Conservation (phyloP, 176 grass and related monocot genomes). For the Cenchrus purpureus region DNA sequence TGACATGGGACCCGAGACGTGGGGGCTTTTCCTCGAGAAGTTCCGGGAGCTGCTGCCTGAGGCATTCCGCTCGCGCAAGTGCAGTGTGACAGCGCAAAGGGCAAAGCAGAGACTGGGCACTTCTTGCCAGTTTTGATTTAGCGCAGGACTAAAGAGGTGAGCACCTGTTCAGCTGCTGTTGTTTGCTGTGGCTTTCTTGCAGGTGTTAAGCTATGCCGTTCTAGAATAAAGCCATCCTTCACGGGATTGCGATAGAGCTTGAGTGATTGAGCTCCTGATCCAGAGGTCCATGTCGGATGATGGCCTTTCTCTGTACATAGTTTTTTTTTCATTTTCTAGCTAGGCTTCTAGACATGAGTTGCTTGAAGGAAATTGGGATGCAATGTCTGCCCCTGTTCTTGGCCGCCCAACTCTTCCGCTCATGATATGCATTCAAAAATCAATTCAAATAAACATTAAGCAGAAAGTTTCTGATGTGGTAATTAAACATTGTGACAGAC, state of each 20-base stretch:
- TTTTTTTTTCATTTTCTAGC: conserved; percentile 36
- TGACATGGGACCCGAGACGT: conserved; percentile 67
- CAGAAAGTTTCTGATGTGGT: conserved; percentile 33
- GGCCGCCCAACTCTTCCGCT: conserved; percentile 40
- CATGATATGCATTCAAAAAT: conserved; percentile 54
- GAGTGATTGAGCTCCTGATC: conserved; percentile 36
- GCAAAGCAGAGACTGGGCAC: conserved; percentile 75
- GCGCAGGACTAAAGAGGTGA: conserved; percentile 35
- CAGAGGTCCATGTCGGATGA: conserved; percentile 46
- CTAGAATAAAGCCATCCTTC: conserved; percentile 58
- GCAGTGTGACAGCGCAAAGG: conserved; percentile 46
- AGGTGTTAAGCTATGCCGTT: conserved; percentile 43
- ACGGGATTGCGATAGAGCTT: conserved; percentile 36
- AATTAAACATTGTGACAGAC: conserved; percentile 43
- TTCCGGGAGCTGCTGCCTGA: conserved; percentile 71
- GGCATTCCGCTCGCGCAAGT: conserved; percentile 54
- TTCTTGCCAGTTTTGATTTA: conserved; percentile 96
- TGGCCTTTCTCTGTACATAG: conserved; percentile 59
- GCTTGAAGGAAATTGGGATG: conserved; percentile 46
- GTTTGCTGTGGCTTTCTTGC: conserved; percentile 46
- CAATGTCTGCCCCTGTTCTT: conserved; percentile 33
- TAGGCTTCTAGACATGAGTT: conserved; percentile 48
- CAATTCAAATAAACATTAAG: conserved; percentile 51
- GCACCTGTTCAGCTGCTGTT: conserved; percentile 39
- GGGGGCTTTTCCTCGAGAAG: conserved; percentile 82